Evolutionary conservation across 192 early-diverging fungal species (phyloP), one percentile per base, ranked within the genome.

Genomic region (Coemansia sp.): DNA sequence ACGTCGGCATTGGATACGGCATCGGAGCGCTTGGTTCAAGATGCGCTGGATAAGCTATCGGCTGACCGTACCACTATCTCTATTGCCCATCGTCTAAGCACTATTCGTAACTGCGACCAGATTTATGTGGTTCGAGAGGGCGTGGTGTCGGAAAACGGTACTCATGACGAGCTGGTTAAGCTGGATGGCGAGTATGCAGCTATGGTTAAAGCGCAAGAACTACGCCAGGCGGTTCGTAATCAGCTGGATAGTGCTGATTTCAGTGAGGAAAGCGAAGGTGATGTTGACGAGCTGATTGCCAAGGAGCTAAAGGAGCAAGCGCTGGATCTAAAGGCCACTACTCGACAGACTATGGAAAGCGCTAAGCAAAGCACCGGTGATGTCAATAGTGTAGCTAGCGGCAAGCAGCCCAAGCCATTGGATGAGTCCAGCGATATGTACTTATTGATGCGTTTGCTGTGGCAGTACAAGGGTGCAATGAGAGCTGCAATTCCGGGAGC

Each of bases 41-140:
- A 85, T 36, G 91, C 93, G 16, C 66, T 94, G 40, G 90, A 94
- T 62, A 80, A 69, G 28, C 86, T 87, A 38, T 56, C 88, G 9
- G 73, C 71, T 31, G 76, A 85, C 52, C 85, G 94, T 52, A 94
- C 92, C 9, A 93, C 92, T 26, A 88, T 97, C 70, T 86, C 89
- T 15, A 89, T 97, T 82, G 94, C 94, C 10, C 84, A 93, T 69
- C 88, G 94, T 46, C 67, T 97, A 40, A 90, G 88, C 36, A 97
- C 94, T n/a, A 88, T 97, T 66, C 83, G 85, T 56, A 87, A 93
- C 56, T 87, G 89, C 50, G 87, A 94, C 76, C 51, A 84, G 34
- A 98, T 98, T 62, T 86, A 92, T 16, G 91, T 94, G 4, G 86
- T 94, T 65, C 71, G 85, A 64, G 56, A 84, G 45, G 89, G 89